Base-by-base conservation (phyloP, 495 filamentous ascomycete species). In the Opeltia flavorubescens region DNA sequence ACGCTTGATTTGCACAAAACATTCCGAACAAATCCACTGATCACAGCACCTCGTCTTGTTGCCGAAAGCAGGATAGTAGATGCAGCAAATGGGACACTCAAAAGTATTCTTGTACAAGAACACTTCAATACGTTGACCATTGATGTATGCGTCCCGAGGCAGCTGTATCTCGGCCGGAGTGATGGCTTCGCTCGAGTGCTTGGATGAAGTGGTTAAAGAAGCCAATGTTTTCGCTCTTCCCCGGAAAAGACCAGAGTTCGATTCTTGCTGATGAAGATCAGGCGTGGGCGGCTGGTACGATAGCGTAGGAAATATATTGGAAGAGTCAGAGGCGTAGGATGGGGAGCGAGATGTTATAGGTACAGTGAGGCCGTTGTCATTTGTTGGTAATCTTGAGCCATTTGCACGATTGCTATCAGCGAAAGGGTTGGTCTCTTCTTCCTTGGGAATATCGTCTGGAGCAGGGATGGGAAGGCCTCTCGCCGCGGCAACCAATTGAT, bases 1-100 rank as follows among this genome's bases (percentile, higher is more conserved):
- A 21, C 91, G 77, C 67, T 94, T 98, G 59, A 98, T 98, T 59
- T 98, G 91, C 7, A 98, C 93, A 55, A 98, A 98, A 60, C 91
- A 98, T 66, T 98, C 91, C 39, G 91, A 96, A 67, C 91, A 98
- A 47, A 98, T 96, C 5, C 86, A 73, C 59, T 98, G 91, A 56
- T 94, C 89, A 61, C 91, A 98, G 59, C 91, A 98, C 52, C 91
- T 70, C 2, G 91, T 96, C 40, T 81, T 83, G 60, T 98, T 96
- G n/a, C 96, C 68, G 58, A 93, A 94, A 2, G 89, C 89, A 2
- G 91, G 91, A 54, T 95, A 98, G 59, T 87, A 89, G 23, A 98
- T 66, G 60, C 95, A 93, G 66, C 91, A 98, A 45, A 98, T 94
- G 18, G 93, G 89, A 59, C 91, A 98, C 65, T 98, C 91, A 31